Base-by-base conservation (phyloP, 2,329 filamentous ascomycete genomes). In the Botrytis cinerea region DNA sequence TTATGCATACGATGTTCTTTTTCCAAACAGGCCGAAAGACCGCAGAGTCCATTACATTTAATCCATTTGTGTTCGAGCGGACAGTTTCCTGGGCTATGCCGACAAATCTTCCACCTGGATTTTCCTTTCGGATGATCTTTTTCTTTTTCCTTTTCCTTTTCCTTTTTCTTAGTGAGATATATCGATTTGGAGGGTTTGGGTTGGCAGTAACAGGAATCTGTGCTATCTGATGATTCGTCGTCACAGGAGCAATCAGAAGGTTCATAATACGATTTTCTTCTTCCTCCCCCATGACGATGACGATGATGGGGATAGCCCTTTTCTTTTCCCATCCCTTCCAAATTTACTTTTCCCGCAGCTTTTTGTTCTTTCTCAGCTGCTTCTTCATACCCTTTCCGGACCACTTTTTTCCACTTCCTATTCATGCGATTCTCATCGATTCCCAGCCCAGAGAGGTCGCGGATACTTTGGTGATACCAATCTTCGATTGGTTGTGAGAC, bases 401-500 rank as follows among this genome's bases (percentile, higher is more conserved):
- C 38, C 16, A 63, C 25, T 43, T 63, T 7, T 40, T 1, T 43
- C 60, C 38, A 63, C 8, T 63, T 25, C 1, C 38, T 18, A 4
- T 4, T 63, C 38, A 63, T 63, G 20, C 28, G 4, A 43, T 43
- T 63, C 38, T 63, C 60, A 12, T 63, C 60, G 14, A 43, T 16
- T 16, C 60, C 60, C 14, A 43, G 28, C 25, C 25, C 25, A 10
- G 60, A 63, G 16, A 63, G 38, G 28, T 63, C 38, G 10, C 60
- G 60, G 25, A 63, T 63, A 63, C 60, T 63, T 40, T 63, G 38
- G 7, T 62, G 20, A 28, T 63, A 63, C 38, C 60, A 43, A 63
- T 63, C 60, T n/a, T 63, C 38, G n/a, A 63, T 63, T 40, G 25
- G 60, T 18, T 40, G 18, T 28, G 35, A 43, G 25, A 43, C 25